Percentiles rank a stretch among this genome's conserved stretches.
Conservation (phyloP, 371 early-diverging fungal genomes). For the Apophysomyces elegans region DNA sequence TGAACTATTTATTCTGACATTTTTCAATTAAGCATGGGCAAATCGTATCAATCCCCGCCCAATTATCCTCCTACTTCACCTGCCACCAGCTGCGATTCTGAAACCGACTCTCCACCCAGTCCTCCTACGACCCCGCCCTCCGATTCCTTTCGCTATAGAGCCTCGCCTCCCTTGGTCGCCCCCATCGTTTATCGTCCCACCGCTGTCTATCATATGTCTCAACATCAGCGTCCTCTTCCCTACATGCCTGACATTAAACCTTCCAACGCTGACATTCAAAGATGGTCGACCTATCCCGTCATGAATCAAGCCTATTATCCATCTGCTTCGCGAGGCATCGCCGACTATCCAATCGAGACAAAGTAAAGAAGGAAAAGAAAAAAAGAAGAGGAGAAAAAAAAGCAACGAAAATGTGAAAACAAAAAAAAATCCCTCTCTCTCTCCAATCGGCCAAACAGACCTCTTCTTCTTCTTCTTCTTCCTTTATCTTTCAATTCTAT, state of each 20-base stretch:
- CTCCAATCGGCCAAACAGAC: background rate
- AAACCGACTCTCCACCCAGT: constrained; percentile 37
- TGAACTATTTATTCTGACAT: constrained; percentile 11
- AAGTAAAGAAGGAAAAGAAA: background rate
- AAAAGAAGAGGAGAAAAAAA: no score
- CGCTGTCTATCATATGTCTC: constrained; percentile 10
- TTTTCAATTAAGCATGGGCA: constrained; percentile 14
- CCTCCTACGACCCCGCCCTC: constrained; percentile 26
- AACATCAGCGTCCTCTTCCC: constrained; percentile 5
- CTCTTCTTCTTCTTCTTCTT: background rate
- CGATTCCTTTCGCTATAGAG: constrained; percentile 26
- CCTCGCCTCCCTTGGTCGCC: constrained; percentile 19
- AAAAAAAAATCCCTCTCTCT: no score
- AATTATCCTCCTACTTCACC: constrained; percentile 18
- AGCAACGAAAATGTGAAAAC: no score
- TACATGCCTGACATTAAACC: constrained; percentile 4
- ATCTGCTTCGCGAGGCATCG: constrained; percentile 8
- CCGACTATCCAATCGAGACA: constrained; percentile 3
- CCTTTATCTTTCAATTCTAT: background rate
- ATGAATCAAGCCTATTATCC: background rate
- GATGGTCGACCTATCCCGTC: constrained; percentile 7
- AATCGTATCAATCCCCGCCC: constrained; percentile 30
- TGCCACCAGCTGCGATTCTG: constrained; percentile 37
- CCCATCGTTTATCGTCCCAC: constrained; percentile 28
- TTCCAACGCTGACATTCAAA: background rate